These are phyloP conservation scores for Friedmanniomyces simplex DNA, from an alignment of 495 filamentous ascomycete genomes.

Conservation along the genomic window DNA sequence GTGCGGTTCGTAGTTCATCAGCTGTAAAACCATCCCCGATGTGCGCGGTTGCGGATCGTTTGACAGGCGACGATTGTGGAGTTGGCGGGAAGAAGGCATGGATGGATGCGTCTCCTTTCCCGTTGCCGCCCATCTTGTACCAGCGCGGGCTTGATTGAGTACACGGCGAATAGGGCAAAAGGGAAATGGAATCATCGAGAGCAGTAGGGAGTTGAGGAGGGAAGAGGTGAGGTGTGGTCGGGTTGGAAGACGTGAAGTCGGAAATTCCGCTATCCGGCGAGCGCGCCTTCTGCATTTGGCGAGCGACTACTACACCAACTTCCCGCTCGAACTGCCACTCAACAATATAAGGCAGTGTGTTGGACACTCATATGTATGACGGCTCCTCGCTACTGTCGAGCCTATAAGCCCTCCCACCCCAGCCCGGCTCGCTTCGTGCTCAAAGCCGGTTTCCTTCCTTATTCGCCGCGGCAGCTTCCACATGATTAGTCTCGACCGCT, in stretches of 20 bases:
- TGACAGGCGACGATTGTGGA: constrained; percentile 3
- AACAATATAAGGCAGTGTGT: no score
- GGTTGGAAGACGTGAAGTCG: not conserved
- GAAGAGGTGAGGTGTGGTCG: not conserved
- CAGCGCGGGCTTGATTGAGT: not conserved
- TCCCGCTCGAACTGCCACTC: not conserved
- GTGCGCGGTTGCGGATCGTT: constrained; percentile 1
- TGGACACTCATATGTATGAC: no score
- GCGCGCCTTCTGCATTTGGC: not conserved
- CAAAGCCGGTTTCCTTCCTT: no score
- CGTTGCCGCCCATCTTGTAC: constrained; percentile 1
- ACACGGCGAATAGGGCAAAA: not conserved
- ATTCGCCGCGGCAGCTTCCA: no score
- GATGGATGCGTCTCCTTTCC: constrained; percentile 16
- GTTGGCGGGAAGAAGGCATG: constrained; percentile 20
- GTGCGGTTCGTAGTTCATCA: constrained; percentile 34
- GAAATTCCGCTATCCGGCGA: not conserved
- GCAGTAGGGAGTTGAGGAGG: not conserved
- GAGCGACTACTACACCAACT: no score
- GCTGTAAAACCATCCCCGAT: constrained; percentile 43
- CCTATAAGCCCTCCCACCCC: no score
- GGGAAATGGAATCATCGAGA: not conserved
- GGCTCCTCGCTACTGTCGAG: no score
- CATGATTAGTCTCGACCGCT: no score
- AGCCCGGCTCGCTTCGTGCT: no score